Percentiles rank a stretch among this genome's conserved stretches.
Conservation (phyloP, 2,329 filamentous ascomycete genomes). For the Zopfia rhizophila region DNA sequence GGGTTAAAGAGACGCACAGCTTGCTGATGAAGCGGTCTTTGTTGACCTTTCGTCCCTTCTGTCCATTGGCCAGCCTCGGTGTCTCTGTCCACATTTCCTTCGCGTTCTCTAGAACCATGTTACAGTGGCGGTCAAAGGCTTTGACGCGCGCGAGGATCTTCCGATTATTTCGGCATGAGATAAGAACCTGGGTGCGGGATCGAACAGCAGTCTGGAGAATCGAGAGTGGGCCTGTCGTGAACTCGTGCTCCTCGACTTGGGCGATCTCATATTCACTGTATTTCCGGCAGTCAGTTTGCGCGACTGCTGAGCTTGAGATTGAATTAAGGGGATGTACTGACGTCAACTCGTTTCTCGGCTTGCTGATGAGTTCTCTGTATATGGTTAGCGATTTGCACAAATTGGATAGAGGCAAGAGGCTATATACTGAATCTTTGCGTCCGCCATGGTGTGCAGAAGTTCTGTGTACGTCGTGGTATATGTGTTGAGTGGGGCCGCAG, state of each 20-base stretch:
- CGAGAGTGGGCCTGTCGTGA: conserved; percentile 83
- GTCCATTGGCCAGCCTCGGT: conserved; percentile 81
- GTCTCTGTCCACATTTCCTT: conserved; percentile 99
- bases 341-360: conserved; percentile 92
- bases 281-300: conserved; percentile 33
- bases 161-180: conserved; percentile 97
- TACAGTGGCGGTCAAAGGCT: conserved; percentile 98
- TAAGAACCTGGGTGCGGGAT: conserved; percentile 93
- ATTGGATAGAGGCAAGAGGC: background rate
- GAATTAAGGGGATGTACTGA: conserved; percentile 60
- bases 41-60: conserved; percentile 90
- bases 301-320: conserved; percentile 5
- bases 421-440: conserved; percentile 58
- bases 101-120: conserved; percentile 97
- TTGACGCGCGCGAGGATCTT: conserved; percentile 98
- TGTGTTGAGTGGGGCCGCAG: background rate
- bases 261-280: conserved; percentile 88
- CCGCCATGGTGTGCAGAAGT: too few species aligned
- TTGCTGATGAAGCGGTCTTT: conserved; percentile 99
- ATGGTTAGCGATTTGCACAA: conserved; percentile 32
- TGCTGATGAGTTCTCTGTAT: conserved; percentile 85
- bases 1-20: conserved; percentile 72
- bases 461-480: background rate
- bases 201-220: conserved; percentile 97
- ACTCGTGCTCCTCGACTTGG: conserved; percentile 81